Percentiles rank a stretch among this genome's conserved stretches.
Evolutionary conservation across 768 basidiomycete genomes (phyloP).

Genomic region (Ramaria rubella): DNA sequence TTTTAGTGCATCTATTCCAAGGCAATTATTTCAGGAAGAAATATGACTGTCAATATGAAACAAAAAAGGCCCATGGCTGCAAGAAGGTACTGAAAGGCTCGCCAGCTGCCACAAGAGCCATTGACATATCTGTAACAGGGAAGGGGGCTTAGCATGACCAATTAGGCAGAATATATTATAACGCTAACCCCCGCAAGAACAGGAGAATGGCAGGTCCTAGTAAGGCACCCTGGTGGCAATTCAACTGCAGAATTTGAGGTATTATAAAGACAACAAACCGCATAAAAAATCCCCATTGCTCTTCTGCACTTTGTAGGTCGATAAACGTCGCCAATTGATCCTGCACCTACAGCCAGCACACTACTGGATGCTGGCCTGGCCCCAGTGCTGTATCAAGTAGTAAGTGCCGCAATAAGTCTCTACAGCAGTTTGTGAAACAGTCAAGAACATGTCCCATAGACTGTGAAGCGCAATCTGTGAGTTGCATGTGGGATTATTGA

Average conservation of each 20-base stretch:
- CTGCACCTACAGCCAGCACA: conserved; percentile 4
- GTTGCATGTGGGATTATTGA: too few species aligned
- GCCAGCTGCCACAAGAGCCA: conserved; percentile 1
- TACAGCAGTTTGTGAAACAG: too few species aligned
- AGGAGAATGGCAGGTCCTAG: neutral
- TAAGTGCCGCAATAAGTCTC: too few species aligned
- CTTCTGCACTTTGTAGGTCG: conserved; percentile 1
- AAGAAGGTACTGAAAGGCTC: neutral
- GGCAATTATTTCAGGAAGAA: neutral
- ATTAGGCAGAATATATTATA: neutral
- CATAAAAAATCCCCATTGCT: conserved; percentile 3
- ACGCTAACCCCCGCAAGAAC: neutral
- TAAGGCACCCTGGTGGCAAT: neutral
- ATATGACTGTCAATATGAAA: neutral
- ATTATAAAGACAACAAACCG: neutral
- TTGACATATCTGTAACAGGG: neutral
- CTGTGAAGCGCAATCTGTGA: too few species aligned
- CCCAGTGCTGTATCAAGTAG: too few species aligned
- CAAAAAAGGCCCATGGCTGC: neutral
- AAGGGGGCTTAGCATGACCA: too few species aligned
- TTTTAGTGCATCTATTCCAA: neutral
- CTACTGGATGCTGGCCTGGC: neutral
- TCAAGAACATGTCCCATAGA: too few species aligned
- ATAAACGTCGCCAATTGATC: conserved; percentile 4
- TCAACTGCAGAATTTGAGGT: neutral